phyloP scores from a whole-genome alignment of 139 green algal species.

The Tetradesmus lagerheimii region DNA sequence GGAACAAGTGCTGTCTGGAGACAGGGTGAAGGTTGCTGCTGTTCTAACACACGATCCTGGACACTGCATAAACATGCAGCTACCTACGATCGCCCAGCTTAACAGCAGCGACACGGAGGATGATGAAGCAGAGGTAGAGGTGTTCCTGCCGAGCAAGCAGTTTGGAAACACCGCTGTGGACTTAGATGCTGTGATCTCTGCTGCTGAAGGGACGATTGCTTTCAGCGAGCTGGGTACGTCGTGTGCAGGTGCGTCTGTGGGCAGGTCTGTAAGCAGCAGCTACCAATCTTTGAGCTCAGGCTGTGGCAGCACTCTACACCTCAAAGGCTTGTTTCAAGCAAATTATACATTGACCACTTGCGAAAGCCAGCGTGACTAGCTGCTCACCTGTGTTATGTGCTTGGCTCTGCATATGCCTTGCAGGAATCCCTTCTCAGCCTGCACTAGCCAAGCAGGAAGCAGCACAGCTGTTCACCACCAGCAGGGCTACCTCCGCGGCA shows the following conservation, averaged over 20 bases:
- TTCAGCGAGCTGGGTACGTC: not conserved
- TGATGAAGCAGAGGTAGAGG: conserved; percentile 2
- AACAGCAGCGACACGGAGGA: not conserved
- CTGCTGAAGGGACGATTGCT: not conserved
- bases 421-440: not conserved
- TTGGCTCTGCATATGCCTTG: not conserved
- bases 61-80: not conserved
- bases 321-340: too few species aligned
- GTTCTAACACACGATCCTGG: not conserved
- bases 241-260: not conserved
- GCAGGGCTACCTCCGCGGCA: not conserved
- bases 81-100: not conserved
- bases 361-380: too few species aligned
- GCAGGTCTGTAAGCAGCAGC: not conserved
- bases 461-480: not conserved
- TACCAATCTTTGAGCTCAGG: too few species aligned
- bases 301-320: not conserved
- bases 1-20: not conserved
- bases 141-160: not conserved
- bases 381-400: too few species aligned
- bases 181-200: not conserved
- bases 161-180: not conserved
- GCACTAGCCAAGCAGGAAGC: not conserved
- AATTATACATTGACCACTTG: too few species aligned
- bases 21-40: not conserved